These are phyloP conservation scores for Thalassiosira exigua DNA, from an alignment of 352 stramenopile species.

Conservation along the genomic window DNA sequence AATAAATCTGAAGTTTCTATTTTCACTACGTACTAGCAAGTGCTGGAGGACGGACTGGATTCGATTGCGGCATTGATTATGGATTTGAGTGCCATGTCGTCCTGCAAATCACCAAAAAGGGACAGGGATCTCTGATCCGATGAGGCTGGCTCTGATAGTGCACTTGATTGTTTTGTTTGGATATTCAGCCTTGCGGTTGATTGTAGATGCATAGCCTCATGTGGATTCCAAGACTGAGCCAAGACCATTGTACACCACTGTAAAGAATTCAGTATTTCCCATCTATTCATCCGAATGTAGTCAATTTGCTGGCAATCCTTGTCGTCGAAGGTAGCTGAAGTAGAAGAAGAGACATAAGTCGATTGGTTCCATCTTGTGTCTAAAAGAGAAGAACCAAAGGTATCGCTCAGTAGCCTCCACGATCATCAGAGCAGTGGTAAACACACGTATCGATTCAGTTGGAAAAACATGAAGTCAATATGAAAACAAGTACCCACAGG, in stretches of 20 bases:
- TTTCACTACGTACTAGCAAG: too few relatives aligned
- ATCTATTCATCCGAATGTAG: conserved; percentile 28
- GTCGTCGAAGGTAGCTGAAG: conserved; percentile 8
- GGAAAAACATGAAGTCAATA: conserved; percentile 34
- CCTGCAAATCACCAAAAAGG: conserved; percentile 20
- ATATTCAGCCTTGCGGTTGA: conserved; percentile 32
- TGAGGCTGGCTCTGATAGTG: conserved; percentile 7
- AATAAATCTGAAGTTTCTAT: too few relatives aligned
- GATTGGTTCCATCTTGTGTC: conserved; percentile 25
- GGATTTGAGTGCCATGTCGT: background rate
- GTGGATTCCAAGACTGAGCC: conserved; percentile 26
- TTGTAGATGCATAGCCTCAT: conserved; percentile 24
- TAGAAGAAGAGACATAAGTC: conserved; percentile 29
- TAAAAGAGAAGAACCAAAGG: conserved; percentile 29
- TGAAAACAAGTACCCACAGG: conserved; percentile 21
- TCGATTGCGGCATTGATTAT: conserved; percentile 24
- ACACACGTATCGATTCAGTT: conserved; percentile 14
- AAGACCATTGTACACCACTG: conserved; percentile 29
- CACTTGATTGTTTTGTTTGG: conserved; percentile 26
- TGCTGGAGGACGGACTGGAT: conserved; percentile 6
- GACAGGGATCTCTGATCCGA: conserved; percentile 12
- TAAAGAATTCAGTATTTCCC: conserved; percentile 22
- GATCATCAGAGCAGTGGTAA: conserved; percentile 30
- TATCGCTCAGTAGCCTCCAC: conserved; percentile 28
- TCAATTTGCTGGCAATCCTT: background rate